Evolutionary conservation across 495 filamentous ascomycete species (phyloP), one percentile per base, ranked within the genome.

Genomic region (Aspergillus leporis): DNA sequence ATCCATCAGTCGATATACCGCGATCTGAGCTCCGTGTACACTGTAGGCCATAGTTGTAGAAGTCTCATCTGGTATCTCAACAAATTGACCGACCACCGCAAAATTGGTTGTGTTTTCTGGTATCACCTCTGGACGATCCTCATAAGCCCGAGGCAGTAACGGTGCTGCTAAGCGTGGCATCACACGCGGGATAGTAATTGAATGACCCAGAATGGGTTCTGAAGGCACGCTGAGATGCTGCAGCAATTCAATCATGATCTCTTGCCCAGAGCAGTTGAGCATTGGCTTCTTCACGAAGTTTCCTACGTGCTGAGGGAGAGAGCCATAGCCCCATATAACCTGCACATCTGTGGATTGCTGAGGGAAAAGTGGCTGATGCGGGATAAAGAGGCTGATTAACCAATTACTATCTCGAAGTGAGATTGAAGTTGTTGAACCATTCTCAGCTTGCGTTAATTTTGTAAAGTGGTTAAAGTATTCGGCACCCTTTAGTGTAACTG

Each of bases 221-320:
- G 13, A 12, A 23, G 52, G 53, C 12, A 62, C 50, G n/a, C 62
- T 14, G 4, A 77, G 53, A 60, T 77, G 74, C 3, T 55, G 48
- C 3, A 74, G 63, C 1, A 74, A 43, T 58, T 78, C 76, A 0
- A 19, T 53, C 38, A 72, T 49, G 61, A 77, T 66, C 45, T 78
- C 73, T 13, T 57, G 50, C 3, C 73, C 76, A 9, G 70, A 64
- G 43, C 76, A 77, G 32, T 57, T 23, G 1, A 51, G 9, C 75
- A 78, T 78, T 9, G 66, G 55, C 53, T 75, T 74, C 38, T 69
- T 58, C n/a, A 78, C 65, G 46, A 66, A 74, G 18, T 74, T 65
- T 9, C 74, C 75, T 21, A 41, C 18, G 18, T 48, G 22, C 14
- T 40, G 25, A 0, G 70, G 71, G 21, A 69, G 69, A 3, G 72